These are phyloP conservation scores for Podaxis sp. DNA, from an alignment of 768 basidiomycete genomes.

Conservation along the genomic window DNA sequence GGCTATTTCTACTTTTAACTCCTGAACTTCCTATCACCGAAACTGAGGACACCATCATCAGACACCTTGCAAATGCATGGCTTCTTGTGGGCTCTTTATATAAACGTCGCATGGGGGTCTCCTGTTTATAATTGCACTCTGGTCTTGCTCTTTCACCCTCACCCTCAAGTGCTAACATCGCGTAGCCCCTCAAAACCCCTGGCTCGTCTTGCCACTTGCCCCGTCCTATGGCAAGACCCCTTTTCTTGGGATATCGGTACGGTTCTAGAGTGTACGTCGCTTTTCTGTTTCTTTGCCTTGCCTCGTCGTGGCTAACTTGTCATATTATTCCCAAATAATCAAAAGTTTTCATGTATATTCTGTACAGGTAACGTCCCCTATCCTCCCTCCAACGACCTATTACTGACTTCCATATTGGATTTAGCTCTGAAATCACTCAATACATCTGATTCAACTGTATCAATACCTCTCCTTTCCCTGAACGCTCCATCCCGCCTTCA, in stretches of 20 bases:
- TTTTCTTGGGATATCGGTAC: background rate
- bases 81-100: background rate
- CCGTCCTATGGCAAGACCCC: background rate
- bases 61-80: constrained; percentile 10
- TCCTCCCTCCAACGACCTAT: background rate
- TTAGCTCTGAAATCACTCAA: background rate
- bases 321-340: background rate
- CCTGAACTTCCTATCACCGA: constrained; percentile 5
- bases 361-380: background rate
- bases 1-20: background rate
- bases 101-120: background rate
- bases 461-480: background rate
- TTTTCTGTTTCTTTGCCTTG: background rate
- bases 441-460: background rate
- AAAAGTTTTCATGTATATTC: background rate
- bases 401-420: constrained; percentile 8
- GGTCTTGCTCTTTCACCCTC: background rate
- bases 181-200: background rate
- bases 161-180: background rate
- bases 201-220: background rate
- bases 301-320: background rate
- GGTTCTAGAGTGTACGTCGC: background rate
- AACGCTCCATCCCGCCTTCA: background rate
- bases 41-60: background rate
- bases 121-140: background rate